Evolutionary conservation across 192 early-diverging fungal species (phyloP), one percentile per base, ranked within the genome.

Genomic region (Lobosporangium transversale): DNA sequence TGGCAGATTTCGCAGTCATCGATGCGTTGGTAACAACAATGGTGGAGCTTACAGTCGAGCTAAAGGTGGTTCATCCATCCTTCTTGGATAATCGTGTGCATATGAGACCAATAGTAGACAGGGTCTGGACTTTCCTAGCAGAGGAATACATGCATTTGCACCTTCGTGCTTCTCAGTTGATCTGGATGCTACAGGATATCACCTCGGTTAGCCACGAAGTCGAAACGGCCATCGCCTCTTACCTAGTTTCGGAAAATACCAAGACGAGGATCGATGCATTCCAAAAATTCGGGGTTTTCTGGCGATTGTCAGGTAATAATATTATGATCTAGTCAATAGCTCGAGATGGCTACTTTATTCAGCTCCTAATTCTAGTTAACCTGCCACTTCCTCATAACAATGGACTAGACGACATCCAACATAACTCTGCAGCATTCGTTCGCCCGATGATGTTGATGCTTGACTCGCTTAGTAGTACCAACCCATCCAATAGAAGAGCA

Each of bases 401-500:
- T 29, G 0, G 30, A 42, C 12, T 62, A 76, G 73, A 88, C 7
- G 64, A 83, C 37, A 80, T 70, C 7, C 49, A 68, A 17, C 56
- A 81, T 32, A 51, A 67, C 15, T 66, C 73, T 2, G 58, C 85
- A 32, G 78, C 83, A 1, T 95, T 95, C 71, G 82, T 89, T 1
- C 78, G 93, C 52, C 88, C 91, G 4, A 85, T 95, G 81, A 90
- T 95, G 62, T 60, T 97, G 9, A 87, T 93, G 49, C 69, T 97
- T 9, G 95, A 97, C 60, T 80, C 86, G 40, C 76, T 93, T 36
- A 64, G 81, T 29, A 87, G 86, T 30, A 67, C 81, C 26, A 83
- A 81, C 47, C 83, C 86, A 0, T 68, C 83, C 0, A 78, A 88
- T 53, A 80, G 83, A 32, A 80, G 88, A 29, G 85, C 84, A 15